Base-by-base conservation (phyloP, 441 rosid genomes). In the Raphanus hybrid region DNA sequence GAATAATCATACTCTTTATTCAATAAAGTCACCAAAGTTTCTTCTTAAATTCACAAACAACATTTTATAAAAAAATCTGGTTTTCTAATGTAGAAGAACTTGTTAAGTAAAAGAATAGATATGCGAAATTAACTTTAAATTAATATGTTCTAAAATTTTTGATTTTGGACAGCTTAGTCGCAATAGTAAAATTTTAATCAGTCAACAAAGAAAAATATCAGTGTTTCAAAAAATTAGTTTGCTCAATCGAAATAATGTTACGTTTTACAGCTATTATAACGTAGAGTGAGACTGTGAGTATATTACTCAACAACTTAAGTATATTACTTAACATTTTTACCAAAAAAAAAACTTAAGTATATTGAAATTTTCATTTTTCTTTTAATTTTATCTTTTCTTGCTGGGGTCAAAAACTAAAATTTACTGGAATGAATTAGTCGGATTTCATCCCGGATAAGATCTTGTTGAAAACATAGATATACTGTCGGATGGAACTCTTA, bases 11-110 rank as follows among this genome's bases (percentile, higher is more conserved):
- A 67, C 59, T 39, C 18, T 20, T 60, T 73, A 52, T 73, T 66
- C 14, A 73, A 54, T 73, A 68, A 78, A 73, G 65, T 66, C 67
- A 35, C 48, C 60, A 68, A 73, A 66, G 3, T 52, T 37, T 60
- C 23, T 65, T 66, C 18, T 37, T 45, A 59, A 71, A 10, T 35
- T 18, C 20, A 14, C 34, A 48, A 67, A 32, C 29, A n/a, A 60
- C 43, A 39, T 23, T 26, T 23, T 52, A 20, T 26, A 16, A 54
- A 54, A 48, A 23, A 23, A 23, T 23, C 26, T 14, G 18, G 3
- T 55, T 18, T 55, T 20, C 29, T 58, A 58, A 59, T 23, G 10
- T 59, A 59, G 1, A 59, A 16, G 32, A 14, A 52, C 2, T 29
- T 18, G 10, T 14, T 50, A 68, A 29, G 3, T 55, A 41, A 54